Conservation (phyloP, 2,329 filamentous ascomycete genomes). For the Curvularia hawaiiensis region DNA sequence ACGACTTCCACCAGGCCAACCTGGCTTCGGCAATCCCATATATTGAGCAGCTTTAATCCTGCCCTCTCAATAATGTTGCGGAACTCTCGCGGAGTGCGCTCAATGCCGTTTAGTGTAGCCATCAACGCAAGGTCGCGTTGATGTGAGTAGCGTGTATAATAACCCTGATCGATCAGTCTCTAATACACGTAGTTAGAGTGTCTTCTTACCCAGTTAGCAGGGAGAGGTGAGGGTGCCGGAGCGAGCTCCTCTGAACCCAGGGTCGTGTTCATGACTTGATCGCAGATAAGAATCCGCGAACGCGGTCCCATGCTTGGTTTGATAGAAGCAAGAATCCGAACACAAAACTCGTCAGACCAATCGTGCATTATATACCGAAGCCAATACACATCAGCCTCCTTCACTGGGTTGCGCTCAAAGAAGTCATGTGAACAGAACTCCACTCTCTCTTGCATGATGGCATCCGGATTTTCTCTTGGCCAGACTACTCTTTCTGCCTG, state of each 20-base stretch:
- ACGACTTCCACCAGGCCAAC: background rate
- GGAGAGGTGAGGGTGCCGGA: background rate
- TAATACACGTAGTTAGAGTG: background rate
- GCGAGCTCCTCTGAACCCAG: slow-evolving; percentile 34
- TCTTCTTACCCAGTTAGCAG: slow-evolving; percentile 1
- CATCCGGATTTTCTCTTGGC: background rate
- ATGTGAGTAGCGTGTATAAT: slow-evolving; percentile 15
- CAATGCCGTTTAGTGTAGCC: slow-evolving; percentile 29
- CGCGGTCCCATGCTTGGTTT: slow-evolving; percentile 34
- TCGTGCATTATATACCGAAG: slow-evolving; percentile 43
- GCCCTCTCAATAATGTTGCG: slow-evolving; percentile 26
- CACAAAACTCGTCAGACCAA: slow-evolving; percentile 36
- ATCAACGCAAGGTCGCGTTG: slow-evolving; percentile 38
- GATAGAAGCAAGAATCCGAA: slow-evolving; percentile 35
- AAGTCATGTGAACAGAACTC: slow-evolving; percentile 41
- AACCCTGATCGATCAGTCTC: background rate
- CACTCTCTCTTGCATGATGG: background rate
- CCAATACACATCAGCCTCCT: slow-evolving; percentile 42
- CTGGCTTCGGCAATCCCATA: slow-evolving; percentile 1
- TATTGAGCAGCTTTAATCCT: slow-evolving; percentile 23
- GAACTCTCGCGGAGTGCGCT: slow-evolving; percentile 32
- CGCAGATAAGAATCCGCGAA: slow-evolving; percentile 36
- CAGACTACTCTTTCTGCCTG: background rate
- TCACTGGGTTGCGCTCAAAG: slow-evolving; percentile 37
- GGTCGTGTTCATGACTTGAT: slow-evolving; percentile 38